Percentiles rank a stretch among this genome's conserved stretches.
Evolutionary conservation across 768 basidiomycete species (phyloP).

Genomic region (Serendipita indica): DNA sequence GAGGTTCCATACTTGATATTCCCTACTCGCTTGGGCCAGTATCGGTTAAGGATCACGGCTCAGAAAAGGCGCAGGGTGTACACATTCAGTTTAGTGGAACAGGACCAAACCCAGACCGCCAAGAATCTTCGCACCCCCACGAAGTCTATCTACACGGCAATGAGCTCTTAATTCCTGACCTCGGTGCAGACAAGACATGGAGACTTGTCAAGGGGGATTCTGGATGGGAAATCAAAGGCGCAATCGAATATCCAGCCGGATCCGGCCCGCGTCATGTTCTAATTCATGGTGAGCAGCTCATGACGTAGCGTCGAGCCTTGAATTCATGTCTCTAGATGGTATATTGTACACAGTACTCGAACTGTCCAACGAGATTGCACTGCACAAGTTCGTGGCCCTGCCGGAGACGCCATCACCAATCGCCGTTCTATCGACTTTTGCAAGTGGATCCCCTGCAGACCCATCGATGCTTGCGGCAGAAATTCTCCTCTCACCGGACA

Average conservation of each 20-base stretch:
- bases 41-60: conserved; percentile 11
- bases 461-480: conserved; percentile 39
- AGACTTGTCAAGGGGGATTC: conserved; percentile 35
- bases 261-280: conserved; percentile 60
- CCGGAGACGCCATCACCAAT: conserved; percentile 26
- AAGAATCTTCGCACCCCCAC: conserved; percentile 64
- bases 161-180: conserved; percentile 58
- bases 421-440: conserved; percentile 16
- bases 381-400: conserved; percentile 36
- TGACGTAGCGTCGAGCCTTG: background rate
- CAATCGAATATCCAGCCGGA: conserved; percentile 37
- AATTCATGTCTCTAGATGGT: conserved; percentile 29
- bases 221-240: conserved; percentile 35
- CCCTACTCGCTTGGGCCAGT: conserved; percentile 17
- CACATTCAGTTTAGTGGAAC: conserved; percentile 33
- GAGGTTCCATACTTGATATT: conserved; percentile 8
- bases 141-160: conserved; percentile 41
- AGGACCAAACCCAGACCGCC: conserved; percentile 53
- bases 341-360: conserved; percentile 55
- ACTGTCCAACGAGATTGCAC: conserved; percentile 41
- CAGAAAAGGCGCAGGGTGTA: background rate
- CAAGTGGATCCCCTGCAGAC: conserved; percentile 22
- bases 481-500: conserved; percentile 39
- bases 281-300: conserved; percentile 35
- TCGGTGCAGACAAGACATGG: conserved; percentile 59